Evolutionary conservation across 1,139 yeast species (phyloP), one percentile per base, ranked within the genome.

Genomic region (Diutina neorugosa): DNA sequence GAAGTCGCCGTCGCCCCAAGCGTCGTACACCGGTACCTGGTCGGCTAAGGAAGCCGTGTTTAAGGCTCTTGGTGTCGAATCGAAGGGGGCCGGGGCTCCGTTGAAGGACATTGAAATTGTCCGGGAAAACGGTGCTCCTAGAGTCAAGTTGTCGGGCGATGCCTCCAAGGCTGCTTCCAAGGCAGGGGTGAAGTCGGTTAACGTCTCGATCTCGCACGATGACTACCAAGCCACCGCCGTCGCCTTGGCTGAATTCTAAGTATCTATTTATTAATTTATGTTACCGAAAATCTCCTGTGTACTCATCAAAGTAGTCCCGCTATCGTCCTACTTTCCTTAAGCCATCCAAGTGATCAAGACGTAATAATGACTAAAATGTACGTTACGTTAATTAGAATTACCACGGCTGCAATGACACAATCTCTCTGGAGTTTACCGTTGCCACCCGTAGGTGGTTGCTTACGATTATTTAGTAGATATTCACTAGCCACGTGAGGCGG

Each of bases 11-110:
- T 77, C 77, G 60, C 87, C 95, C 54, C 88, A 82, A 66, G 90
- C 98, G 20, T 89, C 97, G 7, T 93, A 79, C 70, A 91, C 98
- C 42, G 99, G 99, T 54, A 86, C 96, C 52, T 93, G 99, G 99
- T 88, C 96, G 49, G 98, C 98, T 53, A 93, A 93, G 74, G 99
- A 93, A 73, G 98, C 99, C 44, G 97, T 90, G 47, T 93, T 93
- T 82, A 93, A 93, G 76, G 88, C 96, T 20, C 77, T 93, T 63
- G 93, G 95, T 57, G 95, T 89, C 58, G 79, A 81, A 64, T 84
- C 96, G 50, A 80, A 84, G 68, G 99, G 99, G 57, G 97, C 91
- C 19, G 98, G 98, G 58, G 98, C 98, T 54, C 77, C 96, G 52
- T 78, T 93, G 73, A 79, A 80, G 68, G 96, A 90, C 58, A 93